phyloP scores from a whole-genome alignment of 2,329 filamentous ascomycete genomes.

The Aureobasidium mangrovei region DNA sequence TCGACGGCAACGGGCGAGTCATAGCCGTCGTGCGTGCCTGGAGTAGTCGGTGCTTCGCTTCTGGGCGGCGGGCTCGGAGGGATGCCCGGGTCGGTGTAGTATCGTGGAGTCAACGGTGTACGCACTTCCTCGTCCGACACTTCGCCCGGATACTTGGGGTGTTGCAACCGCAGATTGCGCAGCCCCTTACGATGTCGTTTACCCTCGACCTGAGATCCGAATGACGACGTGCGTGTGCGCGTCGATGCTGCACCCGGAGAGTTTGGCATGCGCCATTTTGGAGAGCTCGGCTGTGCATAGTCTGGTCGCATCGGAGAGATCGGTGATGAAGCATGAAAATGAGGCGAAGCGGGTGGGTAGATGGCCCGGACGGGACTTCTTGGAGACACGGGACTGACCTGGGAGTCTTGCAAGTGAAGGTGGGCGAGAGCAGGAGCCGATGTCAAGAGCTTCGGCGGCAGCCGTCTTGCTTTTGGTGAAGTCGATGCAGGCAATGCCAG shows the following conservation, averaged over 20 bases:
- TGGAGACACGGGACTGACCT: conserved; percentile 27
- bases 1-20: conserved; percentile 12
- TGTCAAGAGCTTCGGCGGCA: conserved; percentile 22
- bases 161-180: conserved; percentile 38
- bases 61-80: conserved; percentile 44
- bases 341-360: conserved; percentile 33
- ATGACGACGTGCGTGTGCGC: conserved; percentile 28
- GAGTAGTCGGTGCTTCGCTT: conserved; percentile 25
- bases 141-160: conserved; percentile 35
- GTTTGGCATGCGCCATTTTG: not conserved
- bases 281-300: conserved; percentile 15
- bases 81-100: conserved; percentile 44
- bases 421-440: conserved; percentile 21
- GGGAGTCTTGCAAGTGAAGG: conserved; percentile 25
- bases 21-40: conserved; percentile 21
- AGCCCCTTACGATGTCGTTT: conserved; percentile 30
- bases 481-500: not conserved
- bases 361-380: conserved; percentile 39
- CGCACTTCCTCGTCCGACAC: conserved; percentile 36
- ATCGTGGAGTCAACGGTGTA: conserved; percentile 48
- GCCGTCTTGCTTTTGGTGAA: not conserved
- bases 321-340: conserved; percentile 16
- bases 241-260: not conserved
- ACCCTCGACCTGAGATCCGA: conserved; percentile 23
- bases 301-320: conserved; percentile 23